Evolutionary conservation across 2,329 filamentous ascomycete genomes (phyloP), one percentile per base, ranked within the genome.

Genomic region (Colletotrichum tropicale): DNA sequence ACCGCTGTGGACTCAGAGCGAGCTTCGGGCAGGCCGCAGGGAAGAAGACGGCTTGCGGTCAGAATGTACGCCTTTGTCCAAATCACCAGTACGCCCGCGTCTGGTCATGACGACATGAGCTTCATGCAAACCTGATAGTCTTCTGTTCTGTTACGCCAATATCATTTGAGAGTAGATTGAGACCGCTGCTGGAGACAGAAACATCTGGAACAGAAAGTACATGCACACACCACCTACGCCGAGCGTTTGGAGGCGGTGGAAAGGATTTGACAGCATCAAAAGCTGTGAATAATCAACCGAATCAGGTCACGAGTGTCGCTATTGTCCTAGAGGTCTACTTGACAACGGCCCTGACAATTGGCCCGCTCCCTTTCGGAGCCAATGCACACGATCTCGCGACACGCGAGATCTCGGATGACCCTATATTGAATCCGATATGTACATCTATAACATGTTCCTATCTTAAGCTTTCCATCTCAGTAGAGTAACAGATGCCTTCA

Each of bases 401-500:
- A 69, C 58, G 56, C 70, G 60, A 65, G 70, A 36, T 65, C 6
- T 16, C n/a, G 32, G 30, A 71, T 66, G 61, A 21, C 18, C 36
- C 36, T 34, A 52, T 4, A 8, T 26, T 38, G 34, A 64, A 48
- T 36, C 38, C 24, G 12, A 56, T 66, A 6, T 26, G 18, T 15
- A 24, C 43, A 21, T 48, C 43, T 48, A 21, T 15, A 18, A 28
- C 21, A 15, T 32, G 43, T 4, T 5, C 18, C 10, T 32, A 26
- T 7, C 32, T 66, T 52, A 79, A 15, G 67, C 43, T 69, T 94
- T 94, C 81, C 88, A 90, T 67, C 89, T 87, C 79, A 96, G 82
- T 84, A 96, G 84, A 4, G 93, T 95, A 62, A 96, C 88, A 4
- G 93, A 94, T 81, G 93, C 91, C 86, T 92, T 95, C 2, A 88